Percentiles rank a stretch among this genome's conserved stretches.
phyloP scores from a whole-genome alignment of 805 yeast genomes.

The Dipodascus geniculatus region DNA sequence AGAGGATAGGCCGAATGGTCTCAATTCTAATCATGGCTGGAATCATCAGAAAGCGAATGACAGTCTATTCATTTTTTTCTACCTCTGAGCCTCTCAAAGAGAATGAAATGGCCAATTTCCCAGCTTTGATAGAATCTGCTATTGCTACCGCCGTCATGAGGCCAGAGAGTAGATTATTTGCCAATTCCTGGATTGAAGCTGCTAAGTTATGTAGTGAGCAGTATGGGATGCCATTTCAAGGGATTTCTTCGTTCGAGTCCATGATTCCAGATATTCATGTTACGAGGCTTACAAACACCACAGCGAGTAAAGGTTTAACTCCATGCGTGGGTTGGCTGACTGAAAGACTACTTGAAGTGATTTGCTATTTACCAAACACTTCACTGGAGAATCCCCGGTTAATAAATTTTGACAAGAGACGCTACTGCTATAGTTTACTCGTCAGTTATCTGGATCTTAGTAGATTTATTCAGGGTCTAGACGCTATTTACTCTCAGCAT shows the following conservation, averaged over 20 bases:
- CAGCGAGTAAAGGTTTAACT: slow-evolving; percentile 34
- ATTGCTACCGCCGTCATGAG: slow-evolving; percentile 60
- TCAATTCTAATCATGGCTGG: slow-evolving; percentile 55
- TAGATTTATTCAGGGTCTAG: slow-evolving; percentile 10
- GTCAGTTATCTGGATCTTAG: slow-evolving; percentile 39
- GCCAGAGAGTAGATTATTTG: slow-evolving; percentile 67
- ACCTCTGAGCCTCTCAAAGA: slow-evolving; percentile 28
- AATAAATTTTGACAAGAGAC: slow-evolving; percentile 77
- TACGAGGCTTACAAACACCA: slow-evolving; percentile 9
- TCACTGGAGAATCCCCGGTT: slow-evolving; percentile 48
- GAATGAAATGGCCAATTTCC: slow-evolving; percentile 21
- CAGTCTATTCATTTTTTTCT: slow-evolving; percentile 37
- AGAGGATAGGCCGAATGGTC: slow-evolving; percentile 57
- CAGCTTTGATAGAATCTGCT: slow-evolving; percentile 78
- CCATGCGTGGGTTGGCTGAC: slow-evolving; percentile 91
- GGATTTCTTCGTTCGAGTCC: slow-evolving; percentile 10
- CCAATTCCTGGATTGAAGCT: slow-evolving; percentile 58
- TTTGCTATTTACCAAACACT: slow-evolving; percentile 70
- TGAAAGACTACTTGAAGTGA: slow-evolving; percentile 65
- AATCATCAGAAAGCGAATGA: slow-evolving; percentile 58
- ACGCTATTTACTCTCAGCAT: slow-evolving; percentile 3
- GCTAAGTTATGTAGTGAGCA: slow-evolving; percentile 25
- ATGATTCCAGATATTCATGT: slow-evolving; percentile 21
- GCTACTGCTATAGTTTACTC: slow-evolving; percentile 53
- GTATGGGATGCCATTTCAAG: slow-evolving; percentile 6